Evolutionary conservation across 305 asterid genomes (phyloP), one percentile per base, ranked within the genome.

Genomic region (Striga hermonthica): DNA sequence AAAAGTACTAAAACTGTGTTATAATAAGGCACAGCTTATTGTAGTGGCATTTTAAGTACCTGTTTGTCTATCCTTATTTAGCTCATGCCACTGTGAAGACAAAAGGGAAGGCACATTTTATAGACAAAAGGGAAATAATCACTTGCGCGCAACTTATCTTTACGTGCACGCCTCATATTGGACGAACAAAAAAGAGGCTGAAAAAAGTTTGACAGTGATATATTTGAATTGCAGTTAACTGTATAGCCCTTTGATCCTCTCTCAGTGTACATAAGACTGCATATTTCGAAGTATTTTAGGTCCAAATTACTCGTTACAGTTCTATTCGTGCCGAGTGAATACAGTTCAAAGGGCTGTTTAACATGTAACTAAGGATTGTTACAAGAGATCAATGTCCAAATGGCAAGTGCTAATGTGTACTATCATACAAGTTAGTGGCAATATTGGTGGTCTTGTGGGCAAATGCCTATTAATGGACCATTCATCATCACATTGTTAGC

Each of bases 91-190:
- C 34, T 14, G 57, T 54, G n/a, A 45, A 60, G 28, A 38, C 7
- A 4, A 39, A 31, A 40, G 36, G 59, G 65, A 57, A 40, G 48
- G 58, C 31, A 66, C 52, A 62, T 56, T 72, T 71, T 68, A 80
- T 80, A 72, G 82, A 65, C 9, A 22, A 22, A 22, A 22, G 31
- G 31, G 31, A 22, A 22, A 22, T 22, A 40, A 40, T 40, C 45
- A 40, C 45, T 40, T 40, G 72, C 49, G 65, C 47, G 74, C 62
- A 3, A 35, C 64, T 43, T 15, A 38, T 55, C 68, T 15, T 5
- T 36, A 22, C 39, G 64, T 36, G 74, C 76, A 69, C 73, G 72
- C 78, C 78, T 47, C 15, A 38, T 52, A 62, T 62, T 64, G 58
- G 40, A 16, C 22, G 63, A 56, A 49, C 16, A 68, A 28, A 68